Conservation (phyloP, 2,329 filamentous ascomycete genomes). For the Aspergillus brasiliensis region DNA sequence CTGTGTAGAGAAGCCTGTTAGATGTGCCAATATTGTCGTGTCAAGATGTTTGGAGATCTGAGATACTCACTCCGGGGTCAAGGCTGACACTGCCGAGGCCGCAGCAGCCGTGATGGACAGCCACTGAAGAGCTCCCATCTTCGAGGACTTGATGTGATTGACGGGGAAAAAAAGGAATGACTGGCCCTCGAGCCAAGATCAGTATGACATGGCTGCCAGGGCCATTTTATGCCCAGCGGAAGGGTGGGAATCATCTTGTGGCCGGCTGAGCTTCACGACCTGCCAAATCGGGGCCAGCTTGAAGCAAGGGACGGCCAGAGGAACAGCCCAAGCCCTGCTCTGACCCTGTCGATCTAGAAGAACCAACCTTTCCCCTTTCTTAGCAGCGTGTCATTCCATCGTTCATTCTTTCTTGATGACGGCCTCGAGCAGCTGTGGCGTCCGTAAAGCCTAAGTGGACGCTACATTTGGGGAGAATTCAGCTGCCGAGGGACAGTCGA, state of each 20-base stretch:
- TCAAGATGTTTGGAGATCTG: background rate
- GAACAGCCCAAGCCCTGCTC: background rate
- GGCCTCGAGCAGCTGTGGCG: background rate
- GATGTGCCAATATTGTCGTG: background rate
- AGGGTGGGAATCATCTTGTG: background rate
- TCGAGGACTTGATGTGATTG: background rate
- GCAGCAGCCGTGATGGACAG: conserved; percentile 26
- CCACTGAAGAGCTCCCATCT: conserved; percentile 30
- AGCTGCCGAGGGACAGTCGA: background rate
- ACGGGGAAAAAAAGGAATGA: background rate
- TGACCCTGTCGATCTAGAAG: conserved; percentile 28
- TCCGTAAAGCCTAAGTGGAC: background rate
- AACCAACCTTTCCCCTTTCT: background rate
- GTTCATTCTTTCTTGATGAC: background rate
- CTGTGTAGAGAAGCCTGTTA: conserved; percentile 19
- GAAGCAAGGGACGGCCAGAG: conserved; percentile 3
- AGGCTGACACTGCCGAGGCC: conserved; percentile 23
- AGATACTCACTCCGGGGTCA: conserved; percentile 34
- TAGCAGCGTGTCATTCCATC: background rate
- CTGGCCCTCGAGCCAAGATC: background rate
- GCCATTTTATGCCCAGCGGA: background rate
- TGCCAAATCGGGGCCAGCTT: conserved; percentile 5
- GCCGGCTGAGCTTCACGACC: background rate
- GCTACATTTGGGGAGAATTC: background rate
- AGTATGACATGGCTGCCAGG: background rate